These are phyloP conservation scores for Micractinium conductrix DNA, from an alignment of 139 green algal genomes.

Conservation along the genomic window DNA sequence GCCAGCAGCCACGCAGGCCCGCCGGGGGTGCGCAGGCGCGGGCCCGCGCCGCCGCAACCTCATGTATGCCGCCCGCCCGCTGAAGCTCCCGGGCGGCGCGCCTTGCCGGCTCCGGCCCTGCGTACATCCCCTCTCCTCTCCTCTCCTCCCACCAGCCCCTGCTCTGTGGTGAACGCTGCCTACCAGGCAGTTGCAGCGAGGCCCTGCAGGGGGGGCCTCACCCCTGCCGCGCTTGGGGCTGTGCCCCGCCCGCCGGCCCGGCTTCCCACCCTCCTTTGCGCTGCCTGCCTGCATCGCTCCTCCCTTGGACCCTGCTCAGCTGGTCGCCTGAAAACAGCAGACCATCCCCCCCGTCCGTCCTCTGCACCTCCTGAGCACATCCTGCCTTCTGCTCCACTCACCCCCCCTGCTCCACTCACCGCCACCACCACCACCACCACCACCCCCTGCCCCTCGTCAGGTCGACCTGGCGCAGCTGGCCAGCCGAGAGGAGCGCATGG, in stretches of 20 bases:
- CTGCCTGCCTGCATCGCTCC: no score
- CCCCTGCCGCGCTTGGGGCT: no score
- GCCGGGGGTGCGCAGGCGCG: neutral
- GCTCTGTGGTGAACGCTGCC: no score
- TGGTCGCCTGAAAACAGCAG: no score
- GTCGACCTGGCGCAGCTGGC: constrained; percentile 69
- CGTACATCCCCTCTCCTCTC: neutral
- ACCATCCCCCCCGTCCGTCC: neutral
- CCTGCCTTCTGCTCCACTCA: neutral
- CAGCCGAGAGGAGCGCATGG: constrained; percentile 64
- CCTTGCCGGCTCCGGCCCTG: no score
- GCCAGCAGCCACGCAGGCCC: no score
- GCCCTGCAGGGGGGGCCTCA: no score
- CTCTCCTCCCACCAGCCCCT: neutral
- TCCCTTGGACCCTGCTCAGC: no score
- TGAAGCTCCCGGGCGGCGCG: neutral
- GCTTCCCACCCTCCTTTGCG: neutral
- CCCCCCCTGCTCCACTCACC: no score
- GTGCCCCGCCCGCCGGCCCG: no score
- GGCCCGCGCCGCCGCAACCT: neutral
- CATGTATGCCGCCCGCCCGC: neutral
- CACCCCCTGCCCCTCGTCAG: constrained; percentile 32
- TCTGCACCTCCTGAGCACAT: neutral
- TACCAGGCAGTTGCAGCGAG: no score
- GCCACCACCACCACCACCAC: neutral